A percentile compares a stretch with the other conserved stretches of the same genome.
Conservation (phyloP, 345 rosid genomes). For the Sisymbrium irio region DNA sequence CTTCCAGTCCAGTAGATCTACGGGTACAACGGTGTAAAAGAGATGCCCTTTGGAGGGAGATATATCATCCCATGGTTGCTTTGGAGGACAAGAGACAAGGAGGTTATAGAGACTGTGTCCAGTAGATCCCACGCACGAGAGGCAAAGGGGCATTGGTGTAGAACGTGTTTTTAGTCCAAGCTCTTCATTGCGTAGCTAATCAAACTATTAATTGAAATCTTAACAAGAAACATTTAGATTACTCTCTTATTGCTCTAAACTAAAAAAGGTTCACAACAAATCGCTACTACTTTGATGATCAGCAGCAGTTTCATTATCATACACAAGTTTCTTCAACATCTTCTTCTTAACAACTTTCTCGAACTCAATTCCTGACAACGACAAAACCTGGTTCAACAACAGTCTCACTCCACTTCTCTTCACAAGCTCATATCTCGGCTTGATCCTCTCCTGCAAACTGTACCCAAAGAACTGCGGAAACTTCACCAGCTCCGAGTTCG, state of each 20-base stretch:
- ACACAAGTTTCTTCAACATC: slow-evolving; percentile 47
- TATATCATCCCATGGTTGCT: too few species aligned
- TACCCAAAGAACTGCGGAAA: slow-evolving; percentile 92
- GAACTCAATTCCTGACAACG: slow-evolving; percentile 54
- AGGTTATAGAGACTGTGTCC: too few species aligned
- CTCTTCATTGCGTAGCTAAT: too few species aligned
- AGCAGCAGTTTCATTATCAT: neutral
- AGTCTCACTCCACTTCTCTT: slow-evolving; percentile 58
- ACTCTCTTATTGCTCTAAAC: neutral
- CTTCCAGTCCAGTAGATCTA: too few species aligned
- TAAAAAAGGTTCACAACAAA: neutral
- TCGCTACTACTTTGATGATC: neutral
- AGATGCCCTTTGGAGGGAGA: too few species aligned
- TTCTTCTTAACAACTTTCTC: slow-evolving; percentile 63
- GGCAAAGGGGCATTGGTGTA: too few species aligned
- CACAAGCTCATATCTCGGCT: slow-evolving; percentile 70
- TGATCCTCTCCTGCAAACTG: slow-evolving; percentile 77
- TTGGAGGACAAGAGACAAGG: too few species aligned
- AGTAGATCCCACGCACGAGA: too few species aligned
- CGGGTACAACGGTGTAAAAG: too few species aligned
- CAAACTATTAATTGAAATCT: too few species aligned
- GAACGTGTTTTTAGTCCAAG: too few species aligned
- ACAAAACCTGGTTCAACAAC: slow-evolving; percentile 71
- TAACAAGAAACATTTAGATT: neutral
- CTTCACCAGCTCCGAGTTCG: slow-evolving; percentile 69